Percentiles rank a stretch among this genome's conserved stretches.
Conservation (phyloP, 805 yeast species). For the Wickerhamomyces chambardii region DNA sequence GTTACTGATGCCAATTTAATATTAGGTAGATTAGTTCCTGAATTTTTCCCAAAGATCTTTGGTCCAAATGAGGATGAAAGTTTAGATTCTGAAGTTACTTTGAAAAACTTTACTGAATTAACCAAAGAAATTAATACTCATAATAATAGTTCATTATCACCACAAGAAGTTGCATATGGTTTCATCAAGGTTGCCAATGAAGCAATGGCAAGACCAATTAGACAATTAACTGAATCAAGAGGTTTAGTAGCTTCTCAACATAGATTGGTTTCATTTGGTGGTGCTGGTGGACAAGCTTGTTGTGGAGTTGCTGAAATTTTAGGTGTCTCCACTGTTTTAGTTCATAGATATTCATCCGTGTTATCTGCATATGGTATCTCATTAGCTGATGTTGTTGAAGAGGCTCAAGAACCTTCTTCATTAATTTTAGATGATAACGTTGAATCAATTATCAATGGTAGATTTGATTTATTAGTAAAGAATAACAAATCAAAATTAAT, state of each 20-base stretch:
- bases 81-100: conserved; percentile 47
- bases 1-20: conserved; percentile 80
- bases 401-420: conserved; percentile 67
- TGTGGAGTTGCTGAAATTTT: conserved; percentile 64
- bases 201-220: conserved; percentile 84
- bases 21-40: conserved; percentile 65
- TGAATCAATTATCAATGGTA: conserved; percentile 25
- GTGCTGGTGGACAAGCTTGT: conserved; percentile 93
- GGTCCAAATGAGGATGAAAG: conserved; percentile 75
- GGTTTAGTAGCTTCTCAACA: conserved; percentile 64
- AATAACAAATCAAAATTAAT: conserved; percentile 32
- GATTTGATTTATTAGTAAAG: conserved; percentile 34
- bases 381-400: conserved; percentile 78
- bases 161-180: conserved; percentile 72
- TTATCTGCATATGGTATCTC: conserved; percentile 86
- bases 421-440: conserved; percentile 26
- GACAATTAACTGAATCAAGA: conserved; percentile 78
- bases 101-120: conserved; percentile 39
- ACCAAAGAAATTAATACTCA: conserved; percentile 47
- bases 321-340: conserved; percentile 59
- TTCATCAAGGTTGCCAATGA: conserved; percentile 80
- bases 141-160: conserved; percentile 28
- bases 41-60: conserved; percentile 71
- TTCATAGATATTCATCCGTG: conserved; percentile 77
- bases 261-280: conserved; percentile 78